phyloP scores from a whole-genome alignment of 116 monocot genomes.

The Papilionanthe hybrid region DNA sequence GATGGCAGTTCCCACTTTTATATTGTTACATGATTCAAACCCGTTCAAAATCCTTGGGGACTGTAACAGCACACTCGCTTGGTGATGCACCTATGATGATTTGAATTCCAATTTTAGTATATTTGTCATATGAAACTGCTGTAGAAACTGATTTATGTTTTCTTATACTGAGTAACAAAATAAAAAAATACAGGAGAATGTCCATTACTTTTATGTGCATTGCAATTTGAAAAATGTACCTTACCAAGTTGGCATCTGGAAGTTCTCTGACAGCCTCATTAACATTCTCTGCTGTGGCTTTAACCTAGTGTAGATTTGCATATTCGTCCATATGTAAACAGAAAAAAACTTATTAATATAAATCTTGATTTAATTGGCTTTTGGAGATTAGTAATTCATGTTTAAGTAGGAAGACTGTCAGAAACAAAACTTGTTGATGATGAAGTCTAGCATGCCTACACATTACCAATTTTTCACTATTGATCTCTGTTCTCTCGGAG shows the following conservation, averaged over 20 bases:
- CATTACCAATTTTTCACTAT: conserved; percentile 75
- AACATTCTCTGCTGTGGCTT: conserved; percentile 90
- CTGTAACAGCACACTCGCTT: no score
- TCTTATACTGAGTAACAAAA: neutral
- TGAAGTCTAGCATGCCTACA: neutral
- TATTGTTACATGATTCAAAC: no score
- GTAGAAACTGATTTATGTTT: neutral
- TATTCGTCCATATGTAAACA: neutral
- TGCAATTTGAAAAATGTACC: conserved; percentile 49
- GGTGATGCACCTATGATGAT: neutral
- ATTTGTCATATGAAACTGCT: neutral
- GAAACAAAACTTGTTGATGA: neutral
- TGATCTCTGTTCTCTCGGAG: conserved; percentile 62
- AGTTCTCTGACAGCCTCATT: conserved; percentile 89
- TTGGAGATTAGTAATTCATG: neutral
- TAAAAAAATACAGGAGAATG: neutral
- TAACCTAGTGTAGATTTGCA: conserved; percentile 42
- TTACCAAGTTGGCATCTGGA: conserved; percentile 98
- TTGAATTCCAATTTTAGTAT: neutral
- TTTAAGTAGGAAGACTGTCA: neutral
- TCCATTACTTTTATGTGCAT: neutral
- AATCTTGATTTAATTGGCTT: neutral
- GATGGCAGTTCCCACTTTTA: no score
- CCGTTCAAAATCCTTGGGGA: no score
- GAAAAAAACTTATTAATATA: neutral